Conservation (phyloP, 208 protist genomes). For the Leptomonas pyrrhocoris region DNA sequence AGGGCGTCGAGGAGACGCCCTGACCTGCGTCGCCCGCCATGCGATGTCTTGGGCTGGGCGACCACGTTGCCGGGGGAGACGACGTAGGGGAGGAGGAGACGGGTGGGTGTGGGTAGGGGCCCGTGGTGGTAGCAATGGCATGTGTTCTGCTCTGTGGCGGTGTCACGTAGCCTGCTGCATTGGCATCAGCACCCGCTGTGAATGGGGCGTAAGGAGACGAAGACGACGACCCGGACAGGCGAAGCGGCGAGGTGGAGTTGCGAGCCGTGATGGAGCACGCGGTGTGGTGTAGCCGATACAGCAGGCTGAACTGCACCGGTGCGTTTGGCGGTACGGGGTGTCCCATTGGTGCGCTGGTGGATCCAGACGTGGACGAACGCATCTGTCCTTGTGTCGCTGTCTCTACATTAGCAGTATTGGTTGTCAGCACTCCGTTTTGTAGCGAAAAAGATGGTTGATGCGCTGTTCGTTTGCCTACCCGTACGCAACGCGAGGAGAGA, state of each 20-base stretch:
- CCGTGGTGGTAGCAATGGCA: neutral
- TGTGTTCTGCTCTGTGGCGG: neutral
- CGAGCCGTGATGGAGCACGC: slow-evolving; percentile 22
- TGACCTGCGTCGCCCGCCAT: neutral
- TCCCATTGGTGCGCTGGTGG: neutral
- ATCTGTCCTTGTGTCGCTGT: neutral
- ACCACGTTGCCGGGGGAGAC: neutral
- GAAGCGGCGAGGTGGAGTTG: slow-evolving; percentile 10
- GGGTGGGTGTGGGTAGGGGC: neutral
- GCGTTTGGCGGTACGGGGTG: neutral
- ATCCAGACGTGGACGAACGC: neutral
- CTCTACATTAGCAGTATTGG: too few species aligned
- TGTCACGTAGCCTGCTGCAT: neutral
- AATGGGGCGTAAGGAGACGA: neutral
- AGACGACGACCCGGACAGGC: neutral
- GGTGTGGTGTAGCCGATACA: slow-evolving; percentile 33
- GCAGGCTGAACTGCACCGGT: slow-evolving; percentile 44
- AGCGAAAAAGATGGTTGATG: too few species aligned
- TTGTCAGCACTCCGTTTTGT: too few species aligned
- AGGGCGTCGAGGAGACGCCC: neutral
- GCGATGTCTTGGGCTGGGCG: neutral
- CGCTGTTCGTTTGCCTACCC: too few species aligned
- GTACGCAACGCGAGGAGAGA: too few species aligned
- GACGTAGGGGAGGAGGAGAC: neutral
- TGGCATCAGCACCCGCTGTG: neutral